These are phyloP conservation scores for Pachysolen tannophilus DNA, from an alignment of 805 yeast genomes.

Conservation along the genomic window DNA sequence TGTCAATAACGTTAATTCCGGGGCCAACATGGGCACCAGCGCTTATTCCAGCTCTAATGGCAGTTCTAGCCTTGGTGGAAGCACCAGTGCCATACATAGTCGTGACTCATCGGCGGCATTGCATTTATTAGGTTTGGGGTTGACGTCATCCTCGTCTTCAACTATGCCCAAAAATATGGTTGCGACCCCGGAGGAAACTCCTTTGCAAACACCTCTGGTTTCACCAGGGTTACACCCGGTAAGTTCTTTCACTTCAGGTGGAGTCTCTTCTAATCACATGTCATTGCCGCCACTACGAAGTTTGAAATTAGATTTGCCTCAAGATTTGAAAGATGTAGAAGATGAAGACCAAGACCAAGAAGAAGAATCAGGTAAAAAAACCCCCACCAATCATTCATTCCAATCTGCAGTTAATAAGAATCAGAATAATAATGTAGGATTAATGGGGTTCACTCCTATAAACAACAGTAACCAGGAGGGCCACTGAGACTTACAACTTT, in stretches of 20 bases:
- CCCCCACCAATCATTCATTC: no score
- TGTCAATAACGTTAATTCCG: background rate
- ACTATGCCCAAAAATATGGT: no score
- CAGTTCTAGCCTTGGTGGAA: no score
- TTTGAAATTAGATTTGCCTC: conserved; percentile 42
- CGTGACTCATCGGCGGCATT: conserved; percentile 22
- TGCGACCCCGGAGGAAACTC: conserved; percentile 24
- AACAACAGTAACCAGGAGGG: no score
- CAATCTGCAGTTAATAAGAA: no score
- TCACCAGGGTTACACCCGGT: conserved; percentile 20
- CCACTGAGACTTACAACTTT: no score
- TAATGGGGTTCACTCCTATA: no score
- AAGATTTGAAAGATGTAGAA: conserved; percentile 18
- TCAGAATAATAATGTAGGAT: no score
- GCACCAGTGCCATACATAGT: background rate
- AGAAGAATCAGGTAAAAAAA: no score
- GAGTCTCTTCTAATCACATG: conserved; percentile 10
- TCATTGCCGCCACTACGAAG: conserved; percentile 42
- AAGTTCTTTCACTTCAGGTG: conserved; percentile 11
- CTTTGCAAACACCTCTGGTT: conserved; percentile 27
- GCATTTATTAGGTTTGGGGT: conserved; percentile 19
- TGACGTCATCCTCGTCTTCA: conserved; percentile 1
- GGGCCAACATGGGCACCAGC: no score
- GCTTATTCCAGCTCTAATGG: no score
- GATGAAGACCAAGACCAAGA: conserved; percentile 7